These are phyloP conservation scores for Globisporangium perplexum DNA, from an alignment of 352 stramenopile genomes.

Conservation along the genomic window DNA sequence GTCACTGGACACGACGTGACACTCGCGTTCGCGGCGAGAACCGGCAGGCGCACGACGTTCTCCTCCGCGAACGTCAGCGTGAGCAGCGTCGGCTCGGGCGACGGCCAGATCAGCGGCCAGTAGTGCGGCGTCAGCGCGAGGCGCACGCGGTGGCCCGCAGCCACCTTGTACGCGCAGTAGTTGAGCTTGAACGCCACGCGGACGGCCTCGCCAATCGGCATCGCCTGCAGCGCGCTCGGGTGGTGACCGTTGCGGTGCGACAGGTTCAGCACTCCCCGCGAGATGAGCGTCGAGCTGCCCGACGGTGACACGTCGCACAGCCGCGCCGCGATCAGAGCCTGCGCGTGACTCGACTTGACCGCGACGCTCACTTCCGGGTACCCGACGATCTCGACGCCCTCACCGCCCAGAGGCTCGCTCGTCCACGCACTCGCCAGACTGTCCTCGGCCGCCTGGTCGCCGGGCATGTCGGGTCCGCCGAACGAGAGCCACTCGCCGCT, in stretches of 20 bases:
- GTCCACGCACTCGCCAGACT: constrained; percentile 28
- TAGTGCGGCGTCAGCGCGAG: constrained; percentile 38
- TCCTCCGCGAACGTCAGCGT: constrained; percentile 18
- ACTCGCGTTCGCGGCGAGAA: constrained; percentile 9
- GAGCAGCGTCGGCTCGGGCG: constrained; percentile 29
- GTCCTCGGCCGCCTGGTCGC: constrained; percentile 33
- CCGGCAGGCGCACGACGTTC: constrained; percentile 31
- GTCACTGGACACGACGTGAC: constrained; percentile 18
- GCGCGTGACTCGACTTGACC: constrained; percentile 28
- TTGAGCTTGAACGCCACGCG: constrained; percentile 33
- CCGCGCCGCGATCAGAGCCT: constrained; percentile 31
- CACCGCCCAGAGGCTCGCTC: constrained; percentile 7
- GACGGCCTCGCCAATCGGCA: constrained; percentile 23
- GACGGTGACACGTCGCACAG: constrained; percentile 38
- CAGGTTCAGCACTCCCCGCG: constrained; percentile 36
- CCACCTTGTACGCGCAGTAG: constrained; percentile 33
- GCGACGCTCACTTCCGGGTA: constrained; percentile 31
- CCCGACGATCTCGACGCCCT: constrained; percentile 30
- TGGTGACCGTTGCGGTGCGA: constrained; percentile 34
- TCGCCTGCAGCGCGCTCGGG: constrained; percentile 21
- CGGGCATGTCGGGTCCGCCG: constrained; percentile 40
- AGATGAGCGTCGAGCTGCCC: constrained; percentile 36
- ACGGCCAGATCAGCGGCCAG: constrained; percentile 49
- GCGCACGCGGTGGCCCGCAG: constrained; percentile 24
- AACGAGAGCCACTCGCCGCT: constrained; percentile 52